Percentiles rank a stretch among this genome's conserved stretches.
Conservation (phyloP, 2,329 filamentous ascomycete genomes). For the Myotisia sp. region DNA sequence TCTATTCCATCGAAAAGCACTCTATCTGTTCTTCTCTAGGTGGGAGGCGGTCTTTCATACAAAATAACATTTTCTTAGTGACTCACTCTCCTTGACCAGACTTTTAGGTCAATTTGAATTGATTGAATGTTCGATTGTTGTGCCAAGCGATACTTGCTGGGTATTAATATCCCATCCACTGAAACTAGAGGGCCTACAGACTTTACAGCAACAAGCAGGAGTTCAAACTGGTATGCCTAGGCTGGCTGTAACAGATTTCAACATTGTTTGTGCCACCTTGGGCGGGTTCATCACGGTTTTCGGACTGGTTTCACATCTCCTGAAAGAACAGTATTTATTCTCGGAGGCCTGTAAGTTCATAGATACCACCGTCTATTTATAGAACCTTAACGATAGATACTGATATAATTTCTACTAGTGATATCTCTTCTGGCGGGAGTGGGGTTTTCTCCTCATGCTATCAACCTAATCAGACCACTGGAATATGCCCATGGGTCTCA, state of each 20-base stretch:
- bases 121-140: too few species aligned
- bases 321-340: conserved; percentile 81
- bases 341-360: conserved; percentile 64
- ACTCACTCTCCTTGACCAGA: too few species aligned
- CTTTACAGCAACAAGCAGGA: conserved; percentile 2
- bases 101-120: too few species aligned
- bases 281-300: conserved; percentile 87
- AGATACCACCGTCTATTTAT: background rate
- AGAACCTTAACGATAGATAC: background rate
- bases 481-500: conserved; percentile 52
- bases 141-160: too few species aligned
- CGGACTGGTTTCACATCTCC: conserved; percentile 73
- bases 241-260: conserved; percentile 60
- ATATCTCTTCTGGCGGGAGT: conserved; percentile 72
- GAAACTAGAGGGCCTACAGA: too few species aligned
- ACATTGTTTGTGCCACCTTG: conserved; percentile 64
- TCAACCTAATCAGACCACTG: conserved; percentile 59
- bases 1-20: too few species aligned
- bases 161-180: too few species aligned
- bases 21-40: too few species aligned
- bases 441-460: conserved; percentile 60
- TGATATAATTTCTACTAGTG: conserved; percentile 38
- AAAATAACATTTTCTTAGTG: too few species aligned
- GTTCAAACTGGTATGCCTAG: conserved; percentile 39
- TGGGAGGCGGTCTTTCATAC: too few species aligned